Evolutionary conservation across 139 green algal species (phyloP).

Genomic region (Nannochloris sp.): DNA sequence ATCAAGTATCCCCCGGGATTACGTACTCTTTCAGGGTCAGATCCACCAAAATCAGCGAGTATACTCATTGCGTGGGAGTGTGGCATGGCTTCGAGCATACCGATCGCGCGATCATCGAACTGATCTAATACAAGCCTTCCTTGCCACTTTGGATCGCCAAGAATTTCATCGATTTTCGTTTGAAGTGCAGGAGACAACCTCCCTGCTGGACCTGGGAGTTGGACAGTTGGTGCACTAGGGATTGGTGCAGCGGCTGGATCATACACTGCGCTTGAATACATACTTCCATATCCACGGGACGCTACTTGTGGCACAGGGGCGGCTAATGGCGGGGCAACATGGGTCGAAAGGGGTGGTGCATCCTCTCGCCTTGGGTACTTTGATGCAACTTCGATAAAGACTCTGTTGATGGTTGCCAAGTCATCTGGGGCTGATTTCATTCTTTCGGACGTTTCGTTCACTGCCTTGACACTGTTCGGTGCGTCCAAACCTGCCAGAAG

Average conservation of each 20-base stretch:
- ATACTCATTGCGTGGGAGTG: background rate
- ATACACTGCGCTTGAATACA: too few species aligned
- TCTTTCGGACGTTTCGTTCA: constrained; percentile 15
- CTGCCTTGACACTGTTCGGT: background rate
- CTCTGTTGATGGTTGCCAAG: constrained; percentile 10
- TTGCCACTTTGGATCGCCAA: background rate
- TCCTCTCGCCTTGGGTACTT: constrained; percentile 14
- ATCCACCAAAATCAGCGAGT: constrained; percentile 18
- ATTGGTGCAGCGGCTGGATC: constrained; percentile 4
- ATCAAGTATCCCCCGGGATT: constrained; percentile 18
- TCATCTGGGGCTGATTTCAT: constrained; percentile 14
- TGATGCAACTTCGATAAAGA: constrained; percentile 5
- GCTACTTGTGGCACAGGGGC: background rate
- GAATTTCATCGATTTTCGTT: constrained; percentile 2
- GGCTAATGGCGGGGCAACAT: background rate
- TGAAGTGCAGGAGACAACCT: constrained; percentile 13
- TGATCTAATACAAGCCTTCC: constrained; percentile 16
- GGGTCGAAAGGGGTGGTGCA: constrained; percentile 6
- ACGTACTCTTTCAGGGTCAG: constrained; percentile 17
- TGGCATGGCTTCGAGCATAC: constrained; percentile 15
- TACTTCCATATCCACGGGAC: background rate
- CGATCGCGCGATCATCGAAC: constrained; percentile 12
- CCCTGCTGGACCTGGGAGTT: constrained; percentile 2
- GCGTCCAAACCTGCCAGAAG: constrained; percentile 17
- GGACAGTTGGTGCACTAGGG: background rate